Base-by-base conservation (phyloP, 176 grass and related monocot species). In the Thinopyrum elongatum region DNA sequence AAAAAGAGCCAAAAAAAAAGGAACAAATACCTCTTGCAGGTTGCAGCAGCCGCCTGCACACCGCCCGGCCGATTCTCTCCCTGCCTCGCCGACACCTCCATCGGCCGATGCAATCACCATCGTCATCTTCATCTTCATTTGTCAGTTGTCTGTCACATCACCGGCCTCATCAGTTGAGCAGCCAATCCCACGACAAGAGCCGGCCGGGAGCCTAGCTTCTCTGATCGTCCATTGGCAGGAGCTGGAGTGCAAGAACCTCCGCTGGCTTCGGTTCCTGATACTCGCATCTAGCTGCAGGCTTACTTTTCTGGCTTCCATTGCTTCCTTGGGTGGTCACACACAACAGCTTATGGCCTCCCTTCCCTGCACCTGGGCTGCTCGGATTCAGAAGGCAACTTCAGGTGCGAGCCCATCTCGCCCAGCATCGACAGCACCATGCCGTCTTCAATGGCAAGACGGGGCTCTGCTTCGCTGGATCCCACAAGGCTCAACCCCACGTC, bases 401-500 rank as follows among this genome's bases (percentile, higher is more conserved):
- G 35, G 22, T 14, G 67, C 6, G 34, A n/a, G n/a, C n/a, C n/a
- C n/a, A n/a, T n/a, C n/a, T n/a, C 11, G 84, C 89, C 49, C 73
- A 86, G 67, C 69, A 84, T 78, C 1, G 74, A 73, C 42, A 83
- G 38, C 36, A 80, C 36, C 67, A 88, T 59, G 23, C n/a, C 73
- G 74, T 80, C 85, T 42, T 80, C 85, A 5, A 5, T 34, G 33
- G 3, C 55, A 66, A 19, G 29, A 17, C 19, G 2, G 36, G 29
- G 19, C 3, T 29, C 23, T 12, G 19, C 3, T 27, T 31, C 63
- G 35, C 10, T 70, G 10, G 65, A 41, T 74, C 74, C 42, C 22
- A 92, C 83, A 9, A 86, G 66, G 88, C 88, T 86, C 51, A 66
- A 17, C 33, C 85, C 93, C 10, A 10, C 79, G 67, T 84, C 80